A percentile compares a stretch with the other conserved stretches of the same genome.
These are phyloP conservation scores for Hanseniaspora vineae DNA, from an alignment of 805 yeast species.

Conservation along the genomic window DNA sequence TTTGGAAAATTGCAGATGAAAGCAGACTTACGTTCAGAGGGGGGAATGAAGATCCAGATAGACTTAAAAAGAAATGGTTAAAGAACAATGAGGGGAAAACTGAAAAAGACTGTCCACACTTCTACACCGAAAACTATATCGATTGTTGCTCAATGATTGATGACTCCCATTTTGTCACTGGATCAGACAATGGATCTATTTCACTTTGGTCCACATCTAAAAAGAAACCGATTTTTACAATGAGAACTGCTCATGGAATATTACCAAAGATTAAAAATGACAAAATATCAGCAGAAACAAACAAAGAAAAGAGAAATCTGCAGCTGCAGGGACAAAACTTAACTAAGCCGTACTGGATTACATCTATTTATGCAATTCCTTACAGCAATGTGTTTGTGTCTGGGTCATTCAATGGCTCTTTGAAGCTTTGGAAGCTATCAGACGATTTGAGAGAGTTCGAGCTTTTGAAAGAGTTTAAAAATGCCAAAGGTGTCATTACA, in stretches of 20 bases:
- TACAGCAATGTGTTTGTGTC: conserved; percentile 71
- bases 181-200: conserved; percentile 86
- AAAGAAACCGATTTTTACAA: conserved; percentile 70
- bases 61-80: conserved; percentile 26
- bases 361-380: conserved; percentile 71
- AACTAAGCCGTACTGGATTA: conserved; percentile 74
- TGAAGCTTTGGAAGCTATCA: conserved; percentile 67
- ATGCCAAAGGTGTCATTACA: conserved; percentile 60
- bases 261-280: conserved; percentile 35
- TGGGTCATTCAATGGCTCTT: conserved; percentile 77
- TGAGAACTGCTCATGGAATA: conserved; percentile 68
- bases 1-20: conserved; percentile 96
- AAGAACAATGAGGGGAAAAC: conserved; percentile 5
- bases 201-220: conserved; percentile 84
- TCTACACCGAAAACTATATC: conserved; percentile 71
- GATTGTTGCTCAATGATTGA: conserved; percentile 87
- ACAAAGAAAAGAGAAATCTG: conserved; percentile 22
- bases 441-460: conserved; percentile 51
- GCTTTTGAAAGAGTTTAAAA: conserved; percentile 39
- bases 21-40: conserved; percentile 88
- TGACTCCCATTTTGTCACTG: conserved; percentile 85
- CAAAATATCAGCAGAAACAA: conserved; percentile 41
- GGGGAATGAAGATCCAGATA: conserved; percentile 47
- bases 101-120: conserved; percentile 21
- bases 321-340: conserved; percentile 44